Evolutionary conservation across 768 basidiomycete genomes (phyloP).

Genomic region (Cystofilobasidium macerans): DNA sequence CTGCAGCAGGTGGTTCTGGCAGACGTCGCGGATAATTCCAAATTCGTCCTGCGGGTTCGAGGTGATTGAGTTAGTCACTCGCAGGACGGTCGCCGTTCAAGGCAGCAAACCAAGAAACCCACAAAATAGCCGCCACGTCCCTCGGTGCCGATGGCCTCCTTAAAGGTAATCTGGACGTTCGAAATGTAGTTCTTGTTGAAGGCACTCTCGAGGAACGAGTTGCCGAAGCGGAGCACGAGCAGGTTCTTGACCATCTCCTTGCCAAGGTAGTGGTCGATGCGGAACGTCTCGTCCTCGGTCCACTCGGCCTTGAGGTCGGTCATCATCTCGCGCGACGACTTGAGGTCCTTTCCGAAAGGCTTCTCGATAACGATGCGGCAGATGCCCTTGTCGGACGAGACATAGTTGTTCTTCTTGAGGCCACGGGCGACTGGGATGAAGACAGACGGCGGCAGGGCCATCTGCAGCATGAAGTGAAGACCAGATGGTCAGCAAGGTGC

Average conservation of each 20-base stretch:
- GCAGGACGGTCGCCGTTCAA: no score
- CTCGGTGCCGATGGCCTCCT: conserved; percentile 97
- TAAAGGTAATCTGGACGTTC: conserved; percentile 98
- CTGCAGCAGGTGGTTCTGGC: conserved; percentile 95
- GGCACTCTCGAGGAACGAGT: conserved; percentile 70
- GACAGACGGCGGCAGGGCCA: conserved; percentile 93
- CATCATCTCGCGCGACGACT: conserved; percentile 69
- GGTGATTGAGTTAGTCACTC: background rate
- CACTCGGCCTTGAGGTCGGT: conserved; percentile 70
- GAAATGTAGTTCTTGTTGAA: conserved; percentile 95
- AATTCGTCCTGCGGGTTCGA: conserved; percentile 51
- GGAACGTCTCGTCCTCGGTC: conserved; percentile 95
- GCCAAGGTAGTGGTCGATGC: conserved; percentile 97
- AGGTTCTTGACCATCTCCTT: conserved; percentile 99
- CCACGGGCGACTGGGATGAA: conserved; percentile 81
- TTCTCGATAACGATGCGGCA: conserved; percentile 97
- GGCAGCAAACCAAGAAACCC: background rate
- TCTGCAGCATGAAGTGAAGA: conserved; percentile 31
- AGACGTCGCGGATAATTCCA: conserved; percentile 92
- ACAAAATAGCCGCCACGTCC: conserved; percentile 99
- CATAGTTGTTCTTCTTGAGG: conserved; percentile 70
- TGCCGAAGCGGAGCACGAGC: conserved; percentile 89
- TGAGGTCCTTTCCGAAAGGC: conserved; percentile 91
- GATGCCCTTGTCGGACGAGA: conserved; percentile 49
- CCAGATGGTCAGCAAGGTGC: background rate